Evolutionary conservation across 73 alveolate genomes (phyloP), one percentile per base, ranked within the genome.

Genomic region (Symbiodinium pilosum): DNA sequence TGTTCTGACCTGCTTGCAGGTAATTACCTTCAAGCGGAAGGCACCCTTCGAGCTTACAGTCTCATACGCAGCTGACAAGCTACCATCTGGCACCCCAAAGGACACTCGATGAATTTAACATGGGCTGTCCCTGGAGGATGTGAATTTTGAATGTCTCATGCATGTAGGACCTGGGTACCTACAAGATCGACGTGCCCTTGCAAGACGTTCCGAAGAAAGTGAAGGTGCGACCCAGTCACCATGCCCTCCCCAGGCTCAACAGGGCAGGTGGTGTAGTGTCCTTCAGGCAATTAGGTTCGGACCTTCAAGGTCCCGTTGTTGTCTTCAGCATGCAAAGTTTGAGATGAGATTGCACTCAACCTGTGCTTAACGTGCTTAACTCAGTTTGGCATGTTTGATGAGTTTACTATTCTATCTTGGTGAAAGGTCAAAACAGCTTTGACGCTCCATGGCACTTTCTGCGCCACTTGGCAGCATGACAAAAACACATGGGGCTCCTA

Each of bases 41-140:
- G 96, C 77, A 2, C 96, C 96, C 16, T 89, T 89, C 87, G 96
- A 89, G 43, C 87, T 89, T 43, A 89, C 68, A 42, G 96, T 85
- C 18, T 84, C 69, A 2, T 89, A 89, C n/a, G 96, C 88, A 1
- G 95, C 59, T n/a, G 94, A 87, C 54, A 54, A 54, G 64, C 54
- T 87, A 84, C 94, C 69, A 6, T 81, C 94, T 7, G 94, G 94
- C 43, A 54, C 84, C 41, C 30, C 94, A 26, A 87, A 87, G 94
- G 94, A 77, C 41, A 4, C 44, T 41, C 11, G 69, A 9, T 18
- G 20, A 41, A 40, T 20, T 40, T 38, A n/a, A n/a, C n/a, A n/a
- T n/a, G n/a, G n/a, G n/a, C n/a, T n/a, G n/a, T n/a, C n/a, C n/a
- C n/a, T n/a, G n/a, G n/a, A n/a, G n/a, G n/a, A n/a, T n/a, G n/a